Evolutionary conservation across 257 asterid species (phyloP).

Genomic region (Avicennia marina): DNA sequence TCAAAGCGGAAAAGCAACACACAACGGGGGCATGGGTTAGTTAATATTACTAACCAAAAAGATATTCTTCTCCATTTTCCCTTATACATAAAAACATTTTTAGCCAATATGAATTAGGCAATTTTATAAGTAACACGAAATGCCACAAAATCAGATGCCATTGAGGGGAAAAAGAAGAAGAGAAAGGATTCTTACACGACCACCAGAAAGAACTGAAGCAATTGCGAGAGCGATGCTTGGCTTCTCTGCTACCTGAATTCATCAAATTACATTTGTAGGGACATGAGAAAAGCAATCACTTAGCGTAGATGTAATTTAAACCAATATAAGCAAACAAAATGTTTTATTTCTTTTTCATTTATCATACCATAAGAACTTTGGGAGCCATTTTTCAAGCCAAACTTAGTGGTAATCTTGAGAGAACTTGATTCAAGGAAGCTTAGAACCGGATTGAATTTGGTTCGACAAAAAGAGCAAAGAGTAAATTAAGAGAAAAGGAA

Average conservation of each 20-base stretch:
- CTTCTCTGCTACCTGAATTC: slow-evolving; percentile 80
- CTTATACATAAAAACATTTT: not conserved
- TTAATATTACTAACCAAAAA: not conserved
- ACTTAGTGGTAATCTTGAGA: too few species aligned
- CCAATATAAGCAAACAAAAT: not conserved
- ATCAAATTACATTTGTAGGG: not conserved
- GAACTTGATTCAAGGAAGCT: too few species aligned
- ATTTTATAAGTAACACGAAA: not conserved
- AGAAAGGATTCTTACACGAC: slow-evolving; percentile 45
- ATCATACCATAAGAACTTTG: not conserved
- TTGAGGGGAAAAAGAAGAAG: not conserved
- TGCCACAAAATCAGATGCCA: not conserved
- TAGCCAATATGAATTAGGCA: not conserved
- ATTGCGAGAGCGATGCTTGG: slow-evolving; percentile 90
- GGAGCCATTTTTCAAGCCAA: not conserved
- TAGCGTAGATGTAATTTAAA: too few species aligned
- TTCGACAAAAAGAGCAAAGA: too few species aligned
- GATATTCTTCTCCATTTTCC: not conserved
- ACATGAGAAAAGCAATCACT: not conserved
- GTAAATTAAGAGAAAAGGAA: too few species aligned
- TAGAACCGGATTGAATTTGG: too few species aligned
- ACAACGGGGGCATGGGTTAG: not conserved
- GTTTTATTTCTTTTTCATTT: too few species aligned
- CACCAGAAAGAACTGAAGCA: slow-evolving; percentile 72
- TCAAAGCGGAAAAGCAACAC: not conserved